These are phyloP conservation scores for Trichoderma brevicompactum DNA, from an alignment of 2,329 filamentous ascomycete genomes.

Conservation along the genomic window DNA sequence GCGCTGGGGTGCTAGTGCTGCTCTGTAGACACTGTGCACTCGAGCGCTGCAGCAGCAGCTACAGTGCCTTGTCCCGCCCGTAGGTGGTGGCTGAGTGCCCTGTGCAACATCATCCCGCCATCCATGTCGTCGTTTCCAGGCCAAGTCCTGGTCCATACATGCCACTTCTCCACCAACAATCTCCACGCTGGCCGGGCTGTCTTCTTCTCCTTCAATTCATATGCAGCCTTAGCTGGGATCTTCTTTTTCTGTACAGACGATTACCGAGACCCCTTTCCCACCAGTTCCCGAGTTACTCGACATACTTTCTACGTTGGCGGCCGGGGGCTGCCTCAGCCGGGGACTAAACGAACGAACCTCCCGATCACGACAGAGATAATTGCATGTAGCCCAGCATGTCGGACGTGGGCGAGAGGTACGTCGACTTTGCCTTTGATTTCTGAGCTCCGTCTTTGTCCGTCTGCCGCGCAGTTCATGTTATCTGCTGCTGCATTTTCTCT, in stretches of 20 bases:
- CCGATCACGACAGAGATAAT: conserved; percentile 1
- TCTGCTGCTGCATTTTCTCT: background rate
- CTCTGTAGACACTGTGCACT: conserved; percentile 1
- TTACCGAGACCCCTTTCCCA: background rate
- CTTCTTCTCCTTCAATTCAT: conserved; percentile 17
- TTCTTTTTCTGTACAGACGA: background rate
- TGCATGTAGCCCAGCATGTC: conserved; percentile 37
- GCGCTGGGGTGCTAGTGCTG: conserved; percentile 1
- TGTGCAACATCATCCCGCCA: conserved; percentile 21
- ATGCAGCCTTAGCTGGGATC: conserved; percentile 12
- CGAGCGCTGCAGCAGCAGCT: background rate
- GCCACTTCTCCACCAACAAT: conserved; percentile 27
- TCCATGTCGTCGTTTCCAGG: background rate
- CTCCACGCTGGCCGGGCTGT: conserved; percentile 7
- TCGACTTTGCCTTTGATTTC: conserved; percentile 6
- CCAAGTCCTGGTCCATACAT: conserved; percentile 14
- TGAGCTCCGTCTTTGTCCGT: background rate
- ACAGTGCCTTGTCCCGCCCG: background rate
- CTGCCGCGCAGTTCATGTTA: background rate
- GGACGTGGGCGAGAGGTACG: conserved; percentile 40
- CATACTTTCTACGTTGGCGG: conserved; percentile 12
- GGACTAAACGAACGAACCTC: background rate
- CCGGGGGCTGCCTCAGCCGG: conserved; percentile 20
- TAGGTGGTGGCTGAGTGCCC: background rate
- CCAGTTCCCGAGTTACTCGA: background rate